Conservation (phyloP, 805 yeast genomes). For the Dipodascopsis tothii region DNA sequence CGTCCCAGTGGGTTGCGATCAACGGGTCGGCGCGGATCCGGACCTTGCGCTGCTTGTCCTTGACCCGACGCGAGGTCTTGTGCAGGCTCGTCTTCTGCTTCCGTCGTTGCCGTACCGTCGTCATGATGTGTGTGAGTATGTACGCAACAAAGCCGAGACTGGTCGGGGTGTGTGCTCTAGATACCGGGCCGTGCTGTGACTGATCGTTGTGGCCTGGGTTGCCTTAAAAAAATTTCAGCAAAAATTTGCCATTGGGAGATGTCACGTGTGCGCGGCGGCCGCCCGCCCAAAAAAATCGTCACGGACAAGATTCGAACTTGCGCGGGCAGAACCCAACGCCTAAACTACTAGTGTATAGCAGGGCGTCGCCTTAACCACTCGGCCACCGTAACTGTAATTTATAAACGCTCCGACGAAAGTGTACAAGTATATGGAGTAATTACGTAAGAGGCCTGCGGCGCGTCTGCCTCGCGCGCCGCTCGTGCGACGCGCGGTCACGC, state of each 20-base stretch:
- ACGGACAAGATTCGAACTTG: constrained; percentile 99
- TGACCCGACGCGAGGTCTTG: constrained; percentile 57
- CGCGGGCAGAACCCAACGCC: constrained; percentile 91
- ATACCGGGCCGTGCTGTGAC: no score
- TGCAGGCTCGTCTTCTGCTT: constrained; percentile 14
- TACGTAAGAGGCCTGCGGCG: no score
- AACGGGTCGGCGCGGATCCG: constrained; percentile 67
- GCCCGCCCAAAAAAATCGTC: constrained; percentile 51
- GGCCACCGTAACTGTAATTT: constrained; percentile 27
- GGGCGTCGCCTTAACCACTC: constrained; percentile 32
- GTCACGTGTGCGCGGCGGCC: not conserved
- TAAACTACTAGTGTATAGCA: constrained; percentile 32
- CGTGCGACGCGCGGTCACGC: no score
- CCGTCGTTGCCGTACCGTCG: constrained; percentile 16
- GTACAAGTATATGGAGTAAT: no score
- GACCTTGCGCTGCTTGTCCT: constrained; percentile 62
- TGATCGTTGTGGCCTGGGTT: no score
- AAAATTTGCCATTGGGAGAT: not conserved
- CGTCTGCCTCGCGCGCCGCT: no score
- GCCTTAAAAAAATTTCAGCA: no score
- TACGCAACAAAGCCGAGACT: no score
- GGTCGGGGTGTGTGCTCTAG: no score
- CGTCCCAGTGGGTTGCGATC: constrained; percentile 87
- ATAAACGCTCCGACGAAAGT: no score
- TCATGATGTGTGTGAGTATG: no score